phyloP scores from a whole-genome alignment of 441 rosid genomes.

The Gossypium schwendimanii region DNA sequence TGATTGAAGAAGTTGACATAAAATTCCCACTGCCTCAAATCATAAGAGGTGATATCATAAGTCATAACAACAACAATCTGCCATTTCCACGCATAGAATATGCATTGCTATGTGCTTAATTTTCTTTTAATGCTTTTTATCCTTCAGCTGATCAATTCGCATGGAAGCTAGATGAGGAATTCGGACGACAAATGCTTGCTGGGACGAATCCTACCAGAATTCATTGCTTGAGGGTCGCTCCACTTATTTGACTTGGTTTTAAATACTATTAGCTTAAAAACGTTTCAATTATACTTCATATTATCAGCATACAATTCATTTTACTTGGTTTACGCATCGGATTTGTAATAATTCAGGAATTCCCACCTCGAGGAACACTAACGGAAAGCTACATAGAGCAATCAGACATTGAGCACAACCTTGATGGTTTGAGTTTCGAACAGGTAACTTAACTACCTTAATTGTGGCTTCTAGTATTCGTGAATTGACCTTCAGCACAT shows the following conservation, averaged over 20 bases:
- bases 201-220: constrained; percentile 55
- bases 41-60: constrained; percentile 32
- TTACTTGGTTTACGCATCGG: neutral
- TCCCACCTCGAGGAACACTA: constrained; percentile 43
- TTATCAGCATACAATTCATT: neutral
- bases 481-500: neutral
- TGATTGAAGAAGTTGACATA: constrained; percentile 20
- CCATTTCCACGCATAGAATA: neutral
- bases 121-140: neutral
- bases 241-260: neutral
- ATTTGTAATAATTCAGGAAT: constrained; percentile 28
- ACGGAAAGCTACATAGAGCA: constrained; percentile 25
- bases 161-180: constrained; percentile 54
- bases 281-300: neutral
- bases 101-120: neutral
- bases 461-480: neutral
- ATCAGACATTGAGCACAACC: constrained; percentile 32
- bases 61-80: neutral
- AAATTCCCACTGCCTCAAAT: constrained; percentile 49
- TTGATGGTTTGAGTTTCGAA: constrained; percentile 36
- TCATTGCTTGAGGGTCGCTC: constrained; percentile 38
- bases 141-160: constrained; percentile 38
- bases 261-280: neutral
- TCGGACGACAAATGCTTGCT: constrained; percentile 65
- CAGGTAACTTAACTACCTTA: constrained; percentile 20